Base-by-base conservation (phyloP, 2,329 filamentous ascomycete genomes). In the Ascochyta pisi region DNA sequence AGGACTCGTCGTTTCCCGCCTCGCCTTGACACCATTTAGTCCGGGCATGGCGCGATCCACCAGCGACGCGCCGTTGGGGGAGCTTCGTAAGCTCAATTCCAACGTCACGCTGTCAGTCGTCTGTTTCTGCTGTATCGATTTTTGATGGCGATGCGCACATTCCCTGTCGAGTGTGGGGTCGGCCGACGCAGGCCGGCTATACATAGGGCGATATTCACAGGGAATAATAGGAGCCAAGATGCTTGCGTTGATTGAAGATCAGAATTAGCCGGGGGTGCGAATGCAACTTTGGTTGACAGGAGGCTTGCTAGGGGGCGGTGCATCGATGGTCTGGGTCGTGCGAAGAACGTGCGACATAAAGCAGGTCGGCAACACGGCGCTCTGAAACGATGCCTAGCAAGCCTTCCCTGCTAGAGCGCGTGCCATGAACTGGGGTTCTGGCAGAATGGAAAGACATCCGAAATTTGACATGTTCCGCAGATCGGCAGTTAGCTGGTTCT, bases 321-420 rank as follows among this genome's bases (percentile, higher is more conserved):
- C n/a, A 19, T 33, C 24, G 24, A 44, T 45, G 6, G 16, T 35
- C 33, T 31, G 39, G 29, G 46, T 37, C 6, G 16, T 19, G 9
- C 23, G 23, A 40, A 13, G 35, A 50, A 54, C 46, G 52, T 55
- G 52, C 46, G 46, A 46, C 41, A 37, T 29, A 19, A 19, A 3
- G 19, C 19, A 19, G 19, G 19, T 19, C 19, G 19, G 19, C 19
- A 19, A 19, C 19, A 19, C 19, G 19, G 19, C 19, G 19, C 19
- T 15, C 41, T 56, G 53, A 56, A 50, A 55, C 52, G 27, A 27
- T 35, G 52, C 27, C 29, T 8, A 31, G 31, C 26, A 1, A 22
- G 24, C 52, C 12, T 27, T 42, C 19, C 52, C 46, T 10, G 2
- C 50, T 50, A 9, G 27, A 41, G 45, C n/a, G 3, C 4, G 6